These are phyloP conservation scores for Biancaea sappan DNA, from an alignment of 306 rosid genomes.

Conservation along the genomic window DNA sequence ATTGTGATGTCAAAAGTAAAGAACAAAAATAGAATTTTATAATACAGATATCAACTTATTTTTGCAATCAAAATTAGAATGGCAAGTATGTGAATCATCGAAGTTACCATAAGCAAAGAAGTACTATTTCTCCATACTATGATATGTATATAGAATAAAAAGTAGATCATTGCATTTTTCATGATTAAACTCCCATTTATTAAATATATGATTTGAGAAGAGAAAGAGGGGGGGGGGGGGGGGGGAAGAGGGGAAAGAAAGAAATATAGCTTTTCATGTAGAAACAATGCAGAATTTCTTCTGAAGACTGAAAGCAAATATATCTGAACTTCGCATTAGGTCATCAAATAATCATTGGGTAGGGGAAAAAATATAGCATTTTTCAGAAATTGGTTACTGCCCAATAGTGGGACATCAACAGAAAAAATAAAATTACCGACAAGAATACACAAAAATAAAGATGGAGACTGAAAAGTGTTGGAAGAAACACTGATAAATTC, in stretches of 20 bases:
- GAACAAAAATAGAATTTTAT: background rate
- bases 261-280: background rate
- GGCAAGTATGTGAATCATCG: background rate
- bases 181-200: background rate
- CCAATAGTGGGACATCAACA: background rate
- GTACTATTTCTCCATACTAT: background rate
- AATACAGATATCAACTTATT: background rate
- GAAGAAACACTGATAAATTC: background rate
- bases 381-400: constrained; percentile 13
- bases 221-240: no score
- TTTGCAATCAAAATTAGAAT: background rate
- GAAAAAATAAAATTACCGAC: background rate
- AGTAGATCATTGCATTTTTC: background rate
- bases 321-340: background rate
- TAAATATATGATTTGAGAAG: background rate
- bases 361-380: background rate
- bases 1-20: background rate
- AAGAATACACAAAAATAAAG: background rate
- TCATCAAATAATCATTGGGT: background rate
- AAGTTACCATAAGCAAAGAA: background rate
- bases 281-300: background rate
- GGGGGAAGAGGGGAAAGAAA: no score
- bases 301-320: background rate
- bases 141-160: no score
- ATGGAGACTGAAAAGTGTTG: background rate